Conservation (phyloP, 805 yeast species). For the Pichia sporocuriosa region DNA sequence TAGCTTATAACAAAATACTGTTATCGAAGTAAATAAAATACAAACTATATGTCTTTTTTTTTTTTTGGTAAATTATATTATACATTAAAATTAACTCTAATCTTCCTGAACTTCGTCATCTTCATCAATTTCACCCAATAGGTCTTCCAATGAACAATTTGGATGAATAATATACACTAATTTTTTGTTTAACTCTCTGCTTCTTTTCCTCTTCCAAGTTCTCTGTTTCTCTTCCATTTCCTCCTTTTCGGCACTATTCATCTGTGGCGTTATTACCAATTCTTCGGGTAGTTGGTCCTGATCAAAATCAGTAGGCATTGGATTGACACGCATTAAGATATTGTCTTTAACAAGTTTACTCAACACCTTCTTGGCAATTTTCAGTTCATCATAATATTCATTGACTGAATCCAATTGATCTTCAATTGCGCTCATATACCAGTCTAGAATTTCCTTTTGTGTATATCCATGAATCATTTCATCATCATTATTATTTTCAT, state of each 20-base stretch:
- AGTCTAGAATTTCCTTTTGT: constrained; percentile 63
- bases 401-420: constrained; percentile 61
- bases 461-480: constrained; percentile 51
- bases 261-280: constrained; percentile 17
- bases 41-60: background rate
- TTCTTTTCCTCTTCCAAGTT: constrained; percentile 17
- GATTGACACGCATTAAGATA: constrained; percentile 61
- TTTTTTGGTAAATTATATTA: background rate
- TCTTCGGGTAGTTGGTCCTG: constrained; percentile 33
- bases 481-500: constrained; percentile 28
- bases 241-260: constrained; percentile 20
- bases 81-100: background rate
- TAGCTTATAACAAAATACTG: background rate
- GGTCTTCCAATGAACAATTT: constrained; percentile 72
- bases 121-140: constrained; percentile 35
- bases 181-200: constrained; percentile 23
- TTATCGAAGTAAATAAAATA: no score
- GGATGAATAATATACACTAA: constrained; percentile 63
- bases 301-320: constrained; percentile 31
- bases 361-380: constrained; percentile 70
- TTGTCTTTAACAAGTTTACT: constrained; percentile 79
- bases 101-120: constrained; percentile 15
- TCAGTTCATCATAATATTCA: constrained; percentile 64
- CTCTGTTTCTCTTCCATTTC: constrained; percentile 13
- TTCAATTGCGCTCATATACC: constrained; percentile 74